phyloP scores from a whole-genome alignment of 768 basidiomycete genomes.

The Leucosporidium scottii region DNA sequence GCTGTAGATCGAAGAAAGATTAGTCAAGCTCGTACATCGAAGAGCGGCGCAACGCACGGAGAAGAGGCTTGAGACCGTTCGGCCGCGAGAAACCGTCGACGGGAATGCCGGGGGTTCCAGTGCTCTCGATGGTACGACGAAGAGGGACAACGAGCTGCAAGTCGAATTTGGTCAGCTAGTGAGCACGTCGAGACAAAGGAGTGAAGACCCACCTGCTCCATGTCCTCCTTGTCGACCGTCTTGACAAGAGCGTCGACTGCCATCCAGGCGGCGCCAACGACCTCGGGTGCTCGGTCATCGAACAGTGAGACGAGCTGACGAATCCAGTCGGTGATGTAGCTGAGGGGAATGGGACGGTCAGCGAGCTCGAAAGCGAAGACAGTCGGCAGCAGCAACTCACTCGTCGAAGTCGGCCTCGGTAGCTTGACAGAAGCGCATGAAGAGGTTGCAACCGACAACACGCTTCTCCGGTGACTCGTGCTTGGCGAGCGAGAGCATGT shows the following conservation, averaged over 20 bases:
- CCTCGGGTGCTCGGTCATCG: conserved; percentile 59
- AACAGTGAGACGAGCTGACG: conserved; percentile 75
- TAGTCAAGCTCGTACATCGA: no score
- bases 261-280: conserved; percentile 65
- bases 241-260: conserved; percentile 84
- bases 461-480: conserved; percentile 62
- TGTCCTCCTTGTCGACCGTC: conserved; percentile 81
- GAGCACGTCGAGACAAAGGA: conserved; percentile 11
- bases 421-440: conserved; percentile 73
- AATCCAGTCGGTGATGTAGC: conserved; percentile 87
- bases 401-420: conserved; percentile 72
- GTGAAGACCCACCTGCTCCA: conserved; percentile 52
- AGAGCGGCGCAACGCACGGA: conserved; percentile 69
- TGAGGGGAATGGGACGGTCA: no score
- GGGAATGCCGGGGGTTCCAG: conserved; percentile 63
- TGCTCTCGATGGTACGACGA: conserved; percentile 75
- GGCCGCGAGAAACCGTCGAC: conserved; percentile 75
- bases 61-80: conserved; percentile 73
- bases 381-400: no score
- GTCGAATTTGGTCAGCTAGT: no score
- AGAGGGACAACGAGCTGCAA: conserved; percentile 67
- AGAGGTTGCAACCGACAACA: conserved; percentile 68
- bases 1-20: conserved; percentile 7
- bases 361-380: no score
- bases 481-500: conserved; percentile 85